These are phyloP conservation scores for Mortierella sp. DNA, from an alignment of 371 early-diverging fungal genomes.

Conservation along the genomic window DNA sequence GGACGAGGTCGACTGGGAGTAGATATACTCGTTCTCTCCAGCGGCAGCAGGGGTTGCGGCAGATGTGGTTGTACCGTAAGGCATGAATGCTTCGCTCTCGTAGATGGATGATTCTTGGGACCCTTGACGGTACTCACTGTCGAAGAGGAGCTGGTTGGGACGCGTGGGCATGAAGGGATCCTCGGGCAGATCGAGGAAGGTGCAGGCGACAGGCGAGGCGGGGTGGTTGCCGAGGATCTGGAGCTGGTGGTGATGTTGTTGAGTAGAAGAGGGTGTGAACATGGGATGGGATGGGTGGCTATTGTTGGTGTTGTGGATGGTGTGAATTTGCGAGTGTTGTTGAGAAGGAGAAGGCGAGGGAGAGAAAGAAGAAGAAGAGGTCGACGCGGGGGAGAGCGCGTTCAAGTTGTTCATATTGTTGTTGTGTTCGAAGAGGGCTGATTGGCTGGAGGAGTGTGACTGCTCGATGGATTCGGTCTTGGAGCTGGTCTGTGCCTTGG, in stretches of 20 bases:
- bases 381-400: constrained; percentile 41
- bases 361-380: constrained; percentile 30
- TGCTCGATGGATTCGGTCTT: constrained; percentile 30
- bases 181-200: constrained; percentile 52
- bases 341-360: constrained; percentile 26
- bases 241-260: constrained; percentile 45
- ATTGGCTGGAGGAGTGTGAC: constrained; percentile 25
- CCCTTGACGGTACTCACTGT: constrained; percentile 38
- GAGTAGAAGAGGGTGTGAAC: constrained; percentile 25
- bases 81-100: constrained; percentile 36
- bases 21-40: constrained; percentile 23
- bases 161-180: constrained; percentile 57
- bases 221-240: constrained; percentile 57
- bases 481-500: constrained; percentile 56
- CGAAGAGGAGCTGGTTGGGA: constrained; percentile 44
- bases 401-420: neutral
- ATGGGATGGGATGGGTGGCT: constrained; percentile 27
- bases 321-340: constrained; percentile 16
- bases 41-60: neutral
- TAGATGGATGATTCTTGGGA: constrained; percentile 31
- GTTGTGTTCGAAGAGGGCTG: neutral
- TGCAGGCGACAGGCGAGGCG: constrained; percentile 44
- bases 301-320: neutral
- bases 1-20: constrained; percentile 19
- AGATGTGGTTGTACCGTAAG: constrained; percentile 29